These are phyloP conservation scores for Nakazawaea pomicola DNA, from an alignment of 805 yeast species.

Conservation along the genomic window DNA sequence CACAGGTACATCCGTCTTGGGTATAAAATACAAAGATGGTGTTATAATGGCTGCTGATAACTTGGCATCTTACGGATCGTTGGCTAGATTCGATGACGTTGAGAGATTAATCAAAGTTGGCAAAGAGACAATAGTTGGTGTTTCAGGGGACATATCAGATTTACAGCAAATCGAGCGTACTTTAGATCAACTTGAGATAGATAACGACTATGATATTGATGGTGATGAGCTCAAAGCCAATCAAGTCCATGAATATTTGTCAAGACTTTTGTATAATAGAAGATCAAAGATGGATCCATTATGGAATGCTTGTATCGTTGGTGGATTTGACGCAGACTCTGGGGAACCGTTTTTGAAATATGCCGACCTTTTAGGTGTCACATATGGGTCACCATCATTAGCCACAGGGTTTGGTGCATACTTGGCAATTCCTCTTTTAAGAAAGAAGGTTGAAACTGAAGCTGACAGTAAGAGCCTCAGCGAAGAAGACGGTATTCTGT, in stretches of 20 bases:
- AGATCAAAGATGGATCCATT: conserved; percentile 92
- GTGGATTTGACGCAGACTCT: conserved; percentile 67
- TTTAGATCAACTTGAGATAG: conserved; percentile 73
- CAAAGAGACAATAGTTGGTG: conserved; percentile 79
- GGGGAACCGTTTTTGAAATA: conserved; percentile 72
- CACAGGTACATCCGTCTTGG: conserved; percentile 94
- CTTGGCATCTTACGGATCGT: conserved; percentile 88
- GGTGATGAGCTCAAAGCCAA: conserved; percentile 67
- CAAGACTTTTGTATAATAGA: conserved; percentile 79
- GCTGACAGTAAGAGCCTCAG: conserved; percentile 64
- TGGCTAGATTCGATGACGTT: conserved; percentile 78
- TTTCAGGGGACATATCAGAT: conserved; percentile 93
- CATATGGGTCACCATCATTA: conserved; percentile 80
- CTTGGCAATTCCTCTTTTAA: conserved; percentile 85
- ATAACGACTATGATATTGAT: conserved; percentile 75
- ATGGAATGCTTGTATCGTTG: conserved; percentile 92
- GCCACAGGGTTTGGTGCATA: conserved; percentile 98
- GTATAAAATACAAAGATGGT: conserved; percentile 86
- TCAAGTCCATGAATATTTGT: conserved; percentile 81
- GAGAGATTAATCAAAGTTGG: conserved; percentile 88
- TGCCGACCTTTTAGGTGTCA: conserved; percentile 88
- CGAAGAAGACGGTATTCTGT: conserved; percentile 70
- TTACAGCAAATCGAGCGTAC: conserved; percentile 75
- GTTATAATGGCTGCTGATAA: conserved; percentile 94
- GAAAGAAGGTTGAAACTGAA: conserved; percentile 78